Percentiles rank a stretch among this genome's conserved stretches.
Evolutionary conservation across 1,139 yeast species (phyloP).

Genomic region (Taiozyma sp.): DNA sequence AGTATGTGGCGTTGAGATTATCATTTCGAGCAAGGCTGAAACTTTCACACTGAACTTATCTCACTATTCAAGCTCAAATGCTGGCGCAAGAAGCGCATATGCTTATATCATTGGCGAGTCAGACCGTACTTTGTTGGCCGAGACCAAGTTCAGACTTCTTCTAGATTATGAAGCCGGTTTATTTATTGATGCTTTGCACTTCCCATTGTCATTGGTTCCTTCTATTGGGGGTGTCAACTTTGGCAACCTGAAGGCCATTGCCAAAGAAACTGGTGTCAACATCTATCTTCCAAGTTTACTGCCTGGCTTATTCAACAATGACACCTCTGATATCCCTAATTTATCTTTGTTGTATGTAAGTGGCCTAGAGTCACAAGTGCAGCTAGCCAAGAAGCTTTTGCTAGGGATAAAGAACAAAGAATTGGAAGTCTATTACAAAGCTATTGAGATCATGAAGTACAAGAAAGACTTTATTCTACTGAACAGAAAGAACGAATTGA

Average conservation of each 20-base stretch:
- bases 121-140: conserved; percentile 51
- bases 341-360: conserved; percentile 33
- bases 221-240: conserved; percentile 63
- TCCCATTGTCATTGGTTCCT: conserved; percentile 63
- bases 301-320: conserved; percentile 12
- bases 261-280: conserved; percentile 56
- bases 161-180: conserved; percentile 48
- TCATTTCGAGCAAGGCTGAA: conserved; percentile 37
- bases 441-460: conserved; percentile 39
- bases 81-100: conserved; percentile 24
- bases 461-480: conserved; percentile 41
- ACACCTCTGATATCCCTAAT: conserved; percentile 14
- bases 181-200: conserved; percentile 46
- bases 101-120: conserved; percentile 45
- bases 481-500: conserved; percentile 28
- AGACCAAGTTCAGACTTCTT: conserved; percentile 49
- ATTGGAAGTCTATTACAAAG: conserved; percentile 44
- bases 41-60: conserved; percentile 21
- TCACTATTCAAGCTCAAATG: conserved; percentile 6
- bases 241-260: conserved; percentile 54
- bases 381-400: conserved; percentile 34
- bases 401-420: conserved; percentile 36
- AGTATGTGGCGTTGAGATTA: conserved; percentile 44
- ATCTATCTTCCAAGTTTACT: conserved; percentile 57
- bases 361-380: conserved; percentile 41